phyloP scores from a whole-genome alignment of 306 rosid species.

The Acacia crassicarpa region DNA sequence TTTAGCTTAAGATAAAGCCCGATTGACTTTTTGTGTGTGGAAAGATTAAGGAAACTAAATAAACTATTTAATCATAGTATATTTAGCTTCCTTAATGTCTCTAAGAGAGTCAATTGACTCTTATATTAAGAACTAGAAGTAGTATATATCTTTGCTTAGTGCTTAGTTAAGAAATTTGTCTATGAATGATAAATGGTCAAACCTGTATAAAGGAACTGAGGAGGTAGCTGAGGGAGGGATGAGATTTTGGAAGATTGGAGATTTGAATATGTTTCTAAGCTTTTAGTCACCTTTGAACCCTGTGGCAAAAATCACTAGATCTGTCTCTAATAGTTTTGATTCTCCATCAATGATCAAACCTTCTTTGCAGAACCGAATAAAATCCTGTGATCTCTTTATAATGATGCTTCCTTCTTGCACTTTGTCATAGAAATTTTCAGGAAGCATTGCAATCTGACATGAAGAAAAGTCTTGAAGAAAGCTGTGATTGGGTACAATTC shows the following conservation, averaged over 20 bases:
- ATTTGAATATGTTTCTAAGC: constrained; percentile 46
- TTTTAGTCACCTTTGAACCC: constrained; percentile 55
- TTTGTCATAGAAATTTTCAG: constrained; percentile 43
- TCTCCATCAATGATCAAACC: constrained; percentile 52
- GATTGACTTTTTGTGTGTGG: too few relatives aligned
- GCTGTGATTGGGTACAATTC: constrained; percentile 42
- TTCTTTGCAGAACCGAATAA: constrained; percentile 42
- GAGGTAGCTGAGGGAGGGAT: constrained; percentile 22
- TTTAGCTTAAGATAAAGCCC: too few relatives aligned
- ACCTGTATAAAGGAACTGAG: constrained; percentile 49
- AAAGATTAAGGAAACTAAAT: too few relatives aligned
- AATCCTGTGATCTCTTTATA: constrained; percentile 43
- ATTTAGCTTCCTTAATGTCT: too few relatives aligned
- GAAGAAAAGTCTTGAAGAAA: constrained; percentile 43
- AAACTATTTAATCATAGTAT: too few relatives aligned
- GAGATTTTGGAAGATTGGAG: constrained; percentile 36
- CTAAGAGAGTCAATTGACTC: too few relatives aligned
- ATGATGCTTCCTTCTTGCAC: constrained; percentile 50
- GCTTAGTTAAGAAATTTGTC: too few relatives aligned
- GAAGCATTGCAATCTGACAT: constrained; percentile 32
- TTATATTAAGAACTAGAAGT: too few relatives aligned
- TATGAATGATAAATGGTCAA: neutral
- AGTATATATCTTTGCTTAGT: too few relatives aligned
- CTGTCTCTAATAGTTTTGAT: constrained; percentile 33
- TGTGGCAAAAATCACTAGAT: constrained; percentile 57